Base-by-base conservation (phyloP, 306 rosid species). In the Malus fusca region DNA sequence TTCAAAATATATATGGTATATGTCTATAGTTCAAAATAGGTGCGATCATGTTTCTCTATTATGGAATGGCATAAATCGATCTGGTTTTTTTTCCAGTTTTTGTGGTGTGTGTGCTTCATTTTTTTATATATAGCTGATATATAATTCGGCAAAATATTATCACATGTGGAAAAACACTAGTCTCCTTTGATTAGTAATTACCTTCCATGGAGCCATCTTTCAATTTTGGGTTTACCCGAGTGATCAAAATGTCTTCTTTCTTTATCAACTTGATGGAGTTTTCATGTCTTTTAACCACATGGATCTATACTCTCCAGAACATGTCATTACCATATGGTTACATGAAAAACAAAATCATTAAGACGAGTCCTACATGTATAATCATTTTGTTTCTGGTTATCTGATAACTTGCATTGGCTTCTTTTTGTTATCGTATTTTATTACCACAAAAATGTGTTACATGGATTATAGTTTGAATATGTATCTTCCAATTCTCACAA, bases 361-460 rank as follows among this genome's bases (percentile, higher is more conserved):
- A 43, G 31, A 51, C 18, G 46, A 73, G 68, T 69, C 74, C 77
- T 78, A 59, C 75, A 69, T 69, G 66, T 35, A 31, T 59, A 61
- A 58, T 80, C 68, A 51, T 42, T 14, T 25, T 73, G 69, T 76
- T 53, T 59, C 52, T 74, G 5, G 21, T 30, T n/a, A 14, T 61
- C 37, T 53, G 23, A n/a, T 77, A 61, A 59, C 70, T 58, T 59
- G 75, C 69, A 80, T 74, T 68, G 46, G 61, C 55, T 15, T 48
- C 19, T 14, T 12, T 48, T 18, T 35, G 11, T 40, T 5, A 15
- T 66, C 23, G 19, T 74, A 37, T 19, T 66, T 19, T 53, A 55
- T 48, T 67, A n/a, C 4, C 3, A 48, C 5, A n/a, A n/a, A n/a
- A 8, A 8, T 58, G 4, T 10, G 23, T 58, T 22, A 5, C 60